Base-by-base conservation (phyloP, 139 green algal species). In the Chlamydomonas sp. region DNA sequence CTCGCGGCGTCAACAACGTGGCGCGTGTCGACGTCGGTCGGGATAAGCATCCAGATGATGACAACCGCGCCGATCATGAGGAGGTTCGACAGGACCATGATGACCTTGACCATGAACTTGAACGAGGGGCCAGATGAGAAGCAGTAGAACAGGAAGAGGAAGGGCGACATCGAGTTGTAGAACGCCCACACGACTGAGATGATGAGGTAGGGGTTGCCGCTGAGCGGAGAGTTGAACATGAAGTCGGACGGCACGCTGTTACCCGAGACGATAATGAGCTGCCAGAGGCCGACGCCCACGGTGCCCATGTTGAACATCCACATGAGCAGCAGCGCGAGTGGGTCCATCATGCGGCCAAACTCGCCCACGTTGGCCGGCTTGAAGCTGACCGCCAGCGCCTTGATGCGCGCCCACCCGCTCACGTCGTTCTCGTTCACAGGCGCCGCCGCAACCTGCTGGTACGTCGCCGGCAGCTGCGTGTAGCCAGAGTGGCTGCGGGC, bases 301-400 rank as follows among this genome's bases (percentile, higher is more conserved):
- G 3, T 4, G 33, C 48, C 26, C 30, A 74, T 58, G 35, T 70
- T 70, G 35, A 58, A 58, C 5, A 57, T 35, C 10, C 22, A 58
- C 35, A 72, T 50, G 5, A 63, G 6, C 3, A 72, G 43, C 65
- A 72, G 48, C 5, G 43, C 65, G 43, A 72, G 30, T 26, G 65
- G 65, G 29, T 72, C 65, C 4, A 72, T 49, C 65, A 72, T 72
- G 16, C 16, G 54, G 26, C 33, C 63, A 57, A 70, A 70, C 6
- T 70, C 63, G 5, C 24, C 29, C 8, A 54, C 22, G 34, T 70
- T 50, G 6, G 31, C 63, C 6, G 63, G 63, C 63, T 57, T 70
- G 63, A 70, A 70, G 8, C 22, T 35, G 5, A 5, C 13, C 50
- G 31, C 5, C 24, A 62, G 24, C 13, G 50, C 50, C 31, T 62